These are phyloP conservation scores for Moesziomyces aphidis DNA, from an alignment of 1,284 basidiomycete species.

Conservation along the genomic window DNA sequence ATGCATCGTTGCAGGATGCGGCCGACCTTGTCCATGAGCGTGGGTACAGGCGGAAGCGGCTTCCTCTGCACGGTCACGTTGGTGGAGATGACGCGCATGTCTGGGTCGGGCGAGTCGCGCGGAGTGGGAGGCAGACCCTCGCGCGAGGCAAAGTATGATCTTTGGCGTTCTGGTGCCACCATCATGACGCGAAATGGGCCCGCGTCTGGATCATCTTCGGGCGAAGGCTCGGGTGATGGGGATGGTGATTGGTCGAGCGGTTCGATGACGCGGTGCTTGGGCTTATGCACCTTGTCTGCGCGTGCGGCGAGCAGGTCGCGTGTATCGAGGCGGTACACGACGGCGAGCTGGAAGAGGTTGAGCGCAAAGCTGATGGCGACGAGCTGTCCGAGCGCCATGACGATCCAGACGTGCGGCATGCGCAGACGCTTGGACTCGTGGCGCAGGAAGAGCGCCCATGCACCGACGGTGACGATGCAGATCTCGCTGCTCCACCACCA, in stretches of 20 bases:
- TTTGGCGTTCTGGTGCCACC: background rate
- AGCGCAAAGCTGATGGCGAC: slow-evolving; percentile 79
- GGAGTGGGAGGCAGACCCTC: slow-evolving; percentile 9
- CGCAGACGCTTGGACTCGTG: slow-evolving; percentile 72
- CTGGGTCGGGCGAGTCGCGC: slow-evolving; percentile 11
- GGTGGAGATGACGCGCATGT: slow-evolving; percentile 16
- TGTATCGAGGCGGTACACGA: slow-evolving; percentile 69
- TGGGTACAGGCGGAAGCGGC: slow-evolving; percentile 23
- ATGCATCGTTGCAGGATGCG: slow-evolving; percentile 14
- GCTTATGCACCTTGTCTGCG: slow-evolving; percentile 6
- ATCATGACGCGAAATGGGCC: background rate
- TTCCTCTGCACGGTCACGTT: slow-evolving; percentile 11
- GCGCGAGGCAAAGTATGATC: background rate
- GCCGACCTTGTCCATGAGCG: slow-evolving; percentile 21
- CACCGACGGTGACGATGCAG: slow-evolving; percentile 76
- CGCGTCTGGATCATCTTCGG: background rate
- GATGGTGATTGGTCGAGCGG: slow-evolving; percentile 1
- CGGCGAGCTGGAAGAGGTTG: slow-evolving; percentile 76
- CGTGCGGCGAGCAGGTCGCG: slow-evolving; percentile 15
- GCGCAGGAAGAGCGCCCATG: slow-evolving; percentile 75
- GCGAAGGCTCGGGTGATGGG: background rate
- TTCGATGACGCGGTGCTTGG: slow-evolving; percentile 13
- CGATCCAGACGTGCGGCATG: slow-evolving; percentile 76
- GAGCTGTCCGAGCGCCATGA: slow-evolving; percentile 80
- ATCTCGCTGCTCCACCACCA: slow-evolving; percentile 84